Evolutionary conservation across 2,329 filamentous ascomycete genomes (phyloP).

Genomic region (Epicoccum nigrum): DNA sequence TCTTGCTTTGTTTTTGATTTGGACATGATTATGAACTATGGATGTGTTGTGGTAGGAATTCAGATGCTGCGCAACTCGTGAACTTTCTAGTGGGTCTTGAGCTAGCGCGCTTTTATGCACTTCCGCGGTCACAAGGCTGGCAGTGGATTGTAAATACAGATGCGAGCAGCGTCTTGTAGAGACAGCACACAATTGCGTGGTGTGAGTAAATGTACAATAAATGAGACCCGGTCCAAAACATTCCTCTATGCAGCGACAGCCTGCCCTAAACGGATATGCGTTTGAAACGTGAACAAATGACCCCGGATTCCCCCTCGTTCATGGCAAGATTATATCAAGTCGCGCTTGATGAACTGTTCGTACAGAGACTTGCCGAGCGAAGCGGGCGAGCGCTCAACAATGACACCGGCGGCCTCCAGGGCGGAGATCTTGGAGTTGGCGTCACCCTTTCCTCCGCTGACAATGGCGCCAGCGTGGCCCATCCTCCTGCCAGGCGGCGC

Average conservation of each 20-base stretch:
- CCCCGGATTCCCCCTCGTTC: conserved; percentile 9
- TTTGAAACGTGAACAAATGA: conserved; percentile 30
- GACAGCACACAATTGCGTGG: conserved; percentile 37
- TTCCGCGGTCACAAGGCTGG: conserved; percentile 4
- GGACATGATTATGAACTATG: too few relatives aligned
- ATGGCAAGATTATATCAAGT: conserved; percentile 74
- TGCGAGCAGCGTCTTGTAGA: conserved; percentile 17
- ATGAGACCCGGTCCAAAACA: conserved; percentile 24
- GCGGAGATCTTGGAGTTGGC: conserved; percentile 98
- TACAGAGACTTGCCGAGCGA: conserved; percentile 91
- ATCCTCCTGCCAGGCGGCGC: conserved; percentile 95
- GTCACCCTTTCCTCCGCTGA: conserved; percentile 95
- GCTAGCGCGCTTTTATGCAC: conserved; percentile 14
- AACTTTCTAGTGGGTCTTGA: conserved; percentile 26
- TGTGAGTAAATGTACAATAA: conserved; percentile 47
- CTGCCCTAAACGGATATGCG: conserved; percentile 27
- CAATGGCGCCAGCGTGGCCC: conserved; percentile 98
- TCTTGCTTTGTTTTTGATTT: conserved; percentile 44
- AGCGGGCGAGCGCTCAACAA: conserved; percentile 85
- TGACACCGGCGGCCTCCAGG: conserved; percentile 88
- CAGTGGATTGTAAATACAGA: not conserved
- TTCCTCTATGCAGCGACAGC: conserved; percentile 27
- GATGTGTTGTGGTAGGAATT: conserved; percentile 1
- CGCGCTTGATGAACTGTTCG: conserved; percentile 93
- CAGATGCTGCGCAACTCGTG: not conserved